Base-by-base conservation (phyloP, 2,329 filamentous ascomycete species). In the Zymoseptoria brevis region DNA sequence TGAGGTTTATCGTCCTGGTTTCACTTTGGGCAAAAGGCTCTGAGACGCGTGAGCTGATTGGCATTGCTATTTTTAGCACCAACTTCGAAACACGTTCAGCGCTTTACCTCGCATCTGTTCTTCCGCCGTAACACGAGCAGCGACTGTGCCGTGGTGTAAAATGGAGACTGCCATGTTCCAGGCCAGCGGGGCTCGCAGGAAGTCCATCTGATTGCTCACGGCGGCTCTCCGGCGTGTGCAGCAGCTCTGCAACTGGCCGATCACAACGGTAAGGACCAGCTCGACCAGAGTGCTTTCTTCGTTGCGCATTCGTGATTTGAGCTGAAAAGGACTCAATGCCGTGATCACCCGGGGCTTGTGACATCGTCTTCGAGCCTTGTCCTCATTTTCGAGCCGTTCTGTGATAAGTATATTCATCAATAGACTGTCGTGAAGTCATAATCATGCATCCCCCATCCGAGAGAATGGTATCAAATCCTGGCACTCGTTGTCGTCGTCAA, bases 401-500 rank as follows among this genome's bases (percentile, higher is more conserved):
- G 4, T 45, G 35, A 29, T 29, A 8, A 8, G 21, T 22, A 22
- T 22, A 8, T 29, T 8, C 26, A 29, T 29, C 13, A 5, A n/a
- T 45, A 45, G 35, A 45, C 35, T n/a, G 35, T n/a, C 35, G 35
- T 45, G 35, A n/a, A 45, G 26, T 29, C 13, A 45, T 16, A 7
- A 45, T 51, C n/a, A 6, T 11, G 50, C 16, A 13, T 51, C n/a
- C 11, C 22, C 22, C 50, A 11, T n/a, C 13, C 50, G n/a, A 21
- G 9, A 13, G 19, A 22, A 11, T 11, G 50, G 26, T n/a, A 21
- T 60, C 54, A 58, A 8, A 59, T 63, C 52, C 61, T 55, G 11
- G 57, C 22, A 16, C 55, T 55, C 50, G 53, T 9, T 50, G 50
- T 50, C 3, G 11, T 26, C 19, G 21, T 53, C 9, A 66, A 57